Evolutionary conservation across 192 early-diverging fungal species (phyloP).

Genomic region (Coemansia furcata): DNA sequence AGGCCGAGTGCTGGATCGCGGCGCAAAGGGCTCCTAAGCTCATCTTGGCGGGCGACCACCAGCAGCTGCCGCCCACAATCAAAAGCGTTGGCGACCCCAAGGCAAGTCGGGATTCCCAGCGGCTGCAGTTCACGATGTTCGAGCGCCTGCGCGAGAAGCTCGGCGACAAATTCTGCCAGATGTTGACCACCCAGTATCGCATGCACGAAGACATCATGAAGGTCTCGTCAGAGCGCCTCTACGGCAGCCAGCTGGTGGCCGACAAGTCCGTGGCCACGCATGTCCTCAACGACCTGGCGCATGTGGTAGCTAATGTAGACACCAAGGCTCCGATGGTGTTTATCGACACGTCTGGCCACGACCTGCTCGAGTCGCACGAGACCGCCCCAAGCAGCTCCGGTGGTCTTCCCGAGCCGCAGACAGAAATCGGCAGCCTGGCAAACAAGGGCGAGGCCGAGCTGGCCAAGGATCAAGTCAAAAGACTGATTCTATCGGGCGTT

Average conservation of each 20-base stretch:
- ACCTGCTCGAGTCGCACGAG: neutral
- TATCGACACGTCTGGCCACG: constrained; percentile 59
- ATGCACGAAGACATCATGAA: constrained; percentile 81
- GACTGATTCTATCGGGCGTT: constrained; percentile 61
- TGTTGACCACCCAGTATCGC: constrained; percentile 84
- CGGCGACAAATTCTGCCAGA: constrained; percentile 58
- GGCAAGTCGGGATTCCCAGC: neutral
- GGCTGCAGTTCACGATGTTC: constrained; percentile 58
- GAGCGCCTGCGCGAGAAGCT: constrained; percentile 66
- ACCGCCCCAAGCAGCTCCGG: neutral
- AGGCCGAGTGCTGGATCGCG: constrained; percentile 89
- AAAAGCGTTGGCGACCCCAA: constrained; percentile 46
- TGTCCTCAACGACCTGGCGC: constrained; percentile 61
- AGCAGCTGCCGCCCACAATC: constrained; percentile 86
- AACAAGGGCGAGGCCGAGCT: constrained; percentile 72
- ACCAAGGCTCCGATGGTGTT: constrained; percentile 60
- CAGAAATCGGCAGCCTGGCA: constrained; percentile 52
- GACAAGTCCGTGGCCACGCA: constrained; percentile 63
- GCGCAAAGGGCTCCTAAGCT: constrained; percentile 67
- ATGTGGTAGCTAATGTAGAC: constrained; percentile 60
- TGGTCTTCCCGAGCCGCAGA: neutral
- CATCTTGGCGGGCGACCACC: constrained; percentile 86
- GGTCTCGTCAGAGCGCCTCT: constrained; percentile 71
- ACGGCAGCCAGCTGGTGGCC: constrained; percentile 64
- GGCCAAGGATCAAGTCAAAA: constrained; percentile 58